Evolutionary conservation across 768 basidiomycete species (phyloP), one percentile per base, ranked within the genome.

Genomic region (Pholiota molesta): DNA sequence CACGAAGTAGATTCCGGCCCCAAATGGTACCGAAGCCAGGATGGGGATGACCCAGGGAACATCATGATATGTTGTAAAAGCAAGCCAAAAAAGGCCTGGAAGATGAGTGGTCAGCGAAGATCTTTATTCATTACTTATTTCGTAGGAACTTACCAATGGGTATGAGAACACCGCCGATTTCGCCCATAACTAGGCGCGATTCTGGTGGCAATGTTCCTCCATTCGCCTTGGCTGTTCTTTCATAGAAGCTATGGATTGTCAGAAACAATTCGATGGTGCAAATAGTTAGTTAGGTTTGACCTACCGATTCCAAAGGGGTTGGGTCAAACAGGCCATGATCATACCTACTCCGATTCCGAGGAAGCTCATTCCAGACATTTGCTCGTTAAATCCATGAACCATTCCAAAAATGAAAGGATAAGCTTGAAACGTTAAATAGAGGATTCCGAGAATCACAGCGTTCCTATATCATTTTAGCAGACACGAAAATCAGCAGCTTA

Each of bases 31-130:
- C 4, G 84, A 86, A 2, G 83, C 85, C 29, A 91, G 72, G 67
- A 91, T 85, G 9, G 88, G 86, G 0, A 84, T 81, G 29, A 90
- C 85, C 86, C 87, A 90, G 63, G 82, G 89, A 0, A 88, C 74
- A 4, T 69, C 66, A 1, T 78, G 78, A 55, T 75, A 76, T 5
- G 77, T 83, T 14, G 76, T 81, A 74, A 87, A 89, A 0, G 87
- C 87, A 54, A 89, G 79, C 83, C 83, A 86, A 70, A 83, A 87
- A 2, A 90, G 72, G 0, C 86, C 86, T 77, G 26, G 1, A 21
- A 26, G 29, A 35, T 10, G 35, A 35, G 10, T 35, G 35, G 35
- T 35, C 35, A 35, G 35, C 9, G 13, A 35, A 35, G 5, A 35
- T 35, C 35, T 13, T 8, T 35, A n/a, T n/a, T n/a, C n/a, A n/a